Evolutionary conservation across 2,329 filamentous ascomycete genomes (phyloP).

Genomic region (Pestalotiopsis sp.): DNA sequence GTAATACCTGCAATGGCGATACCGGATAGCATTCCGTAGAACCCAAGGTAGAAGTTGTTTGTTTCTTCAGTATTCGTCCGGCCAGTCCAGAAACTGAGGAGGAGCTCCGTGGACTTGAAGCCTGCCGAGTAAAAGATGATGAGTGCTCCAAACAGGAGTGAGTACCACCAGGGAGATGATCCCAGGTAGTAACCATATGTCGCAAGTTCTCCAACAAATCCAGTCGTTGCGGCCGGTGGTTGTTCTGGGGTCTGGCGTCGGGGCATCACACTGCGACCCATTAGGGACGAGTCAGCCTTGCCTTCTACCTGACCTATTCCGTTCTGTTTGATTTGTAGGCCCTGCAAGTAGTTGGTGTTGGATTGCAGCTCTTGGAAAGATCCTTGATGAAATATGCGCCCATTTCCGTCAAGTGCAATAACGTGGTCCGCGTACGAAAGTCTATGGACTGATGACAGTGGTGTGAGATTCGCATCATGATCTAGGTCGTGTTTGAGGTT

Average conservation of each 20-base stretch:
- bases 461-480: not conserved
- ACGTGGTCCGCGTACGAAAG: conserved; percentile 35
- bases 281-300: not conserved
- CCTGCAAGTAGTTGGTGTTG: not conserved
- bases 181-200: not conserved
- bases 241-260: not conserved
- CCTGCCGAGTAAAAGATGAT: not conserved
- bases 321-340: not conserved
- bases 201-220: not conserved
- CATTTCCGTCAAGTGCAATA: conserved; percentile 21
- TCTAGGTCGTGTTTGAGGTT: not conserved
- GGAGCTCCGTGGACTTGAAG: not conserved
- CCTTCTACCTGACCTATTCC: not conserved
- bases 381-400: not conserved
- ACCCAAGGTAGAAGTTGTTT: not conserved
- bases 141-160: not conserved
- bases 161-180: not conserved
- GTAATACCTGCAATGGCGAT: conserved; percentile 3
- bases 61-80: not conserved
- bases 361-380: not conserved
- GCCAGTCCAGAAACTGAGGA: not conserved
- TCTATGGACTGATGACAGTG: conserved; percentile 19
- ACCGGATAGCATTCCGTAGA: not conserved
- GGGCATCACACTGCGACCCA: not conserved
- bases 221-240: not conserved